These are phyloP conservation scores for Pythium pectinolyticum DNA, from an alignment of 352 stramenopile species.

Conservation along the genomic window DNA sequence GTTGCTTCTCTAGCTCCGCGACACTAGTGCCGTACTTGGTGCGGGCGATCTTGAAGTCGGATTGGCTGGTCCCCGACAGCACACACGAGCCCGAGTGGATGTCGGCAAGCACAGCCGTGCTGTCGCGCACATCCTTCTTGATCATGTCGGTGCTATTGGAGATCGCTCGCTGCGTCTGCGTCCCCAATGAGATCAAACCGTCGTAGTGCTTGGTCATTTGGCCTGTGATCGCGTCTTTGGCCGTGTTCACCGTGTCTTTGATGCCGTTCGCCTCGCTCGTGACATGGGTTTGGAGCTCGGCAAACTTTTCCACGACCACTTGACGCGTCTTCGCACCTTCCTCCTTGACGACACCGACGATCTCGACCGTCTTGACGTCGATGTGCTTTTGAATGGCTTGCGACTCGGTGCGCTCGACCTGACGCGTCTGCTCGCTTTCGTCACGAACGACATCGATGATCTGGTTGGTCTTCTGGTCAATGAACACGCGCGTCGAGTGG, in stretches of 20 bases:
- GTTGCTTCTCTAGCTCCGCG: not conserved
- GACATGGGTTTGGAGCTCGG: constrained; percentile 3
- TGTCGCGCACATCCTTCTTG: not conserved
- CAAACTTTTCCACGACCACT: not conserved
- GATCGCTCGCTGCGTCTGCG: not conserved
- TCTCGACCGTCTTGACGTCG: constrained; percentile 10
- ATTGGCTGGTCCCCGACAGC: not conserved
- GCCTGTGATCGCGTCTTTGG: not conserved
- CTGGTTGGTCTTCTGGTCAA: constrained; percentile 1
- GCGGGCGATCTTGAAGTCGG: not conserved
- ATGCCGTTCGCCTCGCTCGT: constrained; percentile 9
- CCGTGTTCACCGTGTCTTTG: not conserved
- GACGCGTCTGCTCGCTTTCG: not conserved
- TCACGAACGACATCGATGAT: constrained; percentile 2
- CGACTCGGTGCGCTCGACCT: not conserved
- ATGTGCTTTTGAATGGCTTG: constrained; percentile 7
- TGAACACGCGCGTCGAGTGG: not conserved
- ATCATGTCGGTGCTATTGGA: too few species aligned
- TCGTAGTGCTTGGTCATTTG: not conserved
- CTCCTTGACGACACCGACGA: not conserved
- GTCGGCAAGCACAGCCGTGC: not conserved
- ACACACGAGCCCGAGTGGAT: not conserved
- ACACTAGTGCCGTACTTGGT: not conserved
- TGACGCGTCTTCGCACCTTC: not conserved
- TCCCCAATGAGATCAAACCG: not conserved